Evolutionary conservation across 257 asterid genomes (phyloP).

Genomic region (Fraxinus cuspidata): DNA sequence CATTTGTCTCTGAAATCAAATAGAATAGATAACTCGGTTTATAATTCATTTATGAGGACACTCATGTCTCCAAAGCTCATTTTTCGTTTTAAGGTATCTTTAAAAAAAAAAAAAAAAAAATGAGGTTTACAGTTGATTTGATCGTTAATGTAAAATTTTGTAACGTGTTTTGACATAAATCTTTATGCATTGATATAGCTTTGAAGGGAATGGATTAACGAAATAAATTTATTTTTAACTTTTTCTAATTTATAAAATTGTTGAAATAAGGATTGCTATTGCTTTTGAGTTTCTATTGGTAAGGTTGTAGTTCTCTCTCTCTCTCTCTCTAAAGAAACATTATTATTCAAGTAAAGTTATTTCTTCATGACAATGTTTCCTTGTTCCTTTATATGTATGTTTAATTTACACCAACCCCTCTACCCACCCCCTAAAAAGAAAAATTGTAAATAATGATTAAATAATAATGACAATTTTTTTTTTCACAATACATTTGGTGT

Average conservation of each 20-base stretch:
- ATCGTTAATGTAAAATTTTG: background rate
- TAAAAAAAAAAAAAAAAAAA: no score
- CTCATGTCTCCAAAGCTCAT: background rate
- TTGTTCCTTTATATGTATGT: background rate
- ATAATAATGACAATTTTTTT: background rate
- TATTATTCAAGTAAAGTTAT: slow-evolving; percentile 13
- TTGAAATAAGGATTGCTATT: background rate
- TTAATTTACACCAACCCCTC: background rate
- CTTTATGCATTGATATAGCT: background rate
- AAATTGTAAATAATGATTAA: background rate
- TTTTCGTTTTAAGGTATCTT: no score
- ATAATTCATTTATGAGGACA: background rate
- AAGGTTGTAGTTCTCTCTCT: background rate
- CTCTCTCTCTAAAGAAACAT: background rate
- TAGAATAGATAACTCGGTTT: slow-evolving; percentile 1
- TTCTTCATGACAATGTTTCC: slow-evolving; percentile 20
- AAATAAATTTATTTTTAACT: no score
- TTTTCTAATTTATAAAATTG: background rate
- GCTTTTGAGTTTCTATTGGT: background rate
- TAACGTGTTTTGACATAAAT: background rate
- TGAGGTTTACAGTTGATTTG: background rate
- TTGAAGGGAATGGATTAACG: background rate
- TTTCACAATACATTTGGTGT: background rate
- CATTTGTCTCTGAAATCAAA: background rate
- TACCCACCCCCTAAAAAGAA: background rate